Conservation (phyloP, 2,329 filamentous ascomycete species). For the Pseudocercospora vitis region DNA sequence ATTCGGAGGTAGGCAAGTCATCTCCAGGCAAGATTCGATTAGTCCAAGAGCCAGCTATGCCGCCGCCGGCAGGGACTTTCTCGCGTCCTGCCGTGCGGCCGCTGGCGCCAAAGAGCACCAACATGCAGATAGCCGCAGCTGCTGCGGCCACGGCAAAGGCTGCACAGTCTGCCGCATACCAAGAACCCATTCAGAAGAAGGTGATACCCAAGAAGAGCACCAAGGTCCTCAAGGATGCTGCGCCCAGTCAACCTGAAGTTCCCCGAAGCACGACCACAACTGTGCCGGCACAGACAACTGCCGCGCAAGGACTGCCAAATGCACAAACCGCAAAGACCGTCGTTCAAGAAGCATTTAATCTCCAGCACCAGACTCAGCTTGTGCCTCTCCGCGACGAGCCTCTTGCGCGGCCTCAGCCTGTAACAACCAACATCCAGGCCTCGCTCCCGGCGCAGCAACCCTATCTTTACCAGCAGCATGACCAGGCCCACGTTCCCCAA, state of each 20-base stretch:
- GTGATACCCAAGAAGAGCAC: slow-evolving; percentile 36
- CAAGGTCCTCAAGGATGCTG: slow-evolving; percentile 34
- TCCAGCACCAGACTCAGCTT: slow-evolving; percentile 32
- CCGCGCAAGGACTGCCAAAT: slow-evolving; percentile 1
- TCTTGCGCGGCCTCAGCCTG: slow-evolving; percentile 3
- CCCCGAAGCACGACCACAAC: background rate
- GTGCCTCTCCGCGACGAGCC: slow-evolving; percentile 34
- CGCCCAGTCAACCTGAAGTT: slow-evolving; percentile 11
- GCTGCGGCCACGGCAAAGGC: slow-evolving; percentile 16
- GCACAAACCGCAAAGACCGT: slow-evolving; percentile 16
- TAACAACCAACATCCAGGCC: background rate
- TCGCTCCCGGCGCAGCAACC: slow-evolving; percentile 5
- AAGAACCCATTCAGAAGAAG: slow-evolving; percentile 28
- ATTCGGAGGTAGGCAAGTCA: slow-evolving; percentile 54
- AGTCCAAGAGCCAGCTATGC: slow-evolving; percentile 43
- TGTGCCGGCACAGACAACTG: slow-evolving; percentile 1
- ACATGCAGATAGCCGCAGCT: slow-evolving; percentile 20
- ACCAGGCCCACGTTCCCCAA: background rate
- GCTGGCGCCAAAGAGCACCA: slow-evolving; percentile 36
- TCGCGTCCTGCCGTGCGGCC: slow-evolving; percentile 63
- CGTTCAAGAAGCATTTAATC: slow-evolving; percentile 7
- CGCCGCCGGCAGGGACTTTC: slow-evolving; percentile 44
- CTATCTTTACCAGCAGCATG: slow-evolving; percentile 9
- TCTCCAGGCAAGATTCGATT: slow-evolving; percentile 39
- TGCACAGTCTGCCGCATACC: slow-evolving; percentile 3